Conservation (phyloP, 2,329 filamentous ascomycete genomes). For the Epichloe typhina region DNA sequence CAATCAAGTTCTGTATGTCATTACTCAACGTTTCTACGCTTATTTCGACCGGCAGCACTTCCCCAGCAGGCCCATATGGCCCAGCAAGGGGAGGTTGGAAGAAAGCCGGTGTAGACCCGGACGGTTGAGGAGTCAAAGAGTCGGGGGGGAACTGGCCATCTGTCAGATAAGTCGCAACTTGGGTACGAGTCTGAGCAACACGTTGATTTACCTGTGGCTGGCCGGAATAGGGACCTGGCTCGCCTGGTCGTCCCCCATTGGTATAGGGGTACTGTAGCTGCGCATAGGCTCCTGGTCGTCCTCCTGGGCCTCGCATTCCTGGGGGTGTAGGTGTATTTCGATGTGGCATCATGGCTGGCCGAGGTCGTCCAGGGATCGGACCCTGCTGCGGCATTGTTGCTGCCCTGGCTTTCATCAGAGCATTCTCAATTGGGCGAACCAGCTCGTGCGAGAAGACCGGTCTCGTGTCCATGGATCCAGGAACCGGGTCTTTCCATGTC, state of each 20-base stretch:
- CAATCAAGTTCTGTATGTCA: constrained; percentile 71
- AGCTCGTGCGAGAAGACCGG: constrained; percentile 84
- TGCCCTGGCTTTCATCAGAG: constrained; percentile 67
- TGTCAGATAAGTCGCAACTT: not conserved
- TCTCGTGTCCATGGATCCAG: constrained; percentile 81
- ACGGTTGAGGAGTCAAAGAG: constrained; percentile 27
- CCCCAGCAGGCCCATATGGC: constrained; percentile 19
- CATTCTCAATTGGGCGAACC: constrained; percentile 85
- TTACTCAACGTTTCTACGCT: constrained; percentile 64
- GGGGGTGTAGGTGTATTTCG: constrained; percentile 66
- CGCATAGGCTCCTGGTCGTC: constrained; percentile 13
- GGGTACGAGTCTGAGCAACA: not conserved
- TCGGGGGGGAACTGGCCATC: constrained; percentile 20
- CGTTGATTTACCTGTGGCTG: constrained; percentile 17
- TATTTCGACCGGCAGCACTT: constrained; percentile 31
- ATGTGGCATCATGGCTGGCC: constrained; percentile 43
- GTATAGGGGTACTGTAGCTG: constrained; percentile 15
- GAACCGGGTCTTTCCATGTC: constrained; percentile 95
- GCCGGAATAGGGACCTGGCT: constrained; percentile 10
- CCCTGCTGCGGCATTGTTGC: constrained; percentile 43
- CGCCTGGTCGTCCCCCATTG: constrained; percentile 18
- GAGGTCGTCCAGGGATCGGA: constrained; percentile 31
- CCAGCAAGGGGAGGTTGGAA: constrained; percentile 29
- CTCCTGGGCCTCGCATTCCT: constrained; percentile 21
- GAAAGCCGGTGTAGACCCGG: constrained; percentile 20